Evolutionary conservation across 257 asterid genomes (phyloP).

Genomic region (Eucommia ulmoides): DNA sequence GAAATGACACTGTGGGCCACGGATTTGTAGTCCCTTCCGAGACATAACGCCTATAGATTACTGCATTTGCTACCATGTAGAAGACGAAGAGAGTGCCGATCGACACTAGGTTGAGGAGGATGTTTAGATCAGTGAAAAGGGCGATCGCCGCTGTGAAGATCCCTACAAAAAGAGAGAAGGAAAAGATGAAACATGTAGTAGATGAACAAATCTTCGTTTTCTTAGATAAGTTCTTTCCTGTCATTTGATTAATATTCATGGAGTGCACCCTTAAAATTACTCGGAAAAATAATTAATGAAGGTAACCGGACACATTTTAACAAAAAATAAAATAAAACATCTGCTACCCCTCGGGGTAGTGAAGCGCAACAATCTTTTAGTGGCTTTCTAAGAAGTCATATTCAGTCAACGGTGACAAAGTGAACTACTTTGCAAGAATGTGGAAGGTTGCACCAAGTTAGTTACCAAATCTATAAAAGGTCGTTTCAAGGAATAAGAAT

Average conservation of each 20-base stretch:
- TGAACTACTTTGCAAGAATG: neutral
- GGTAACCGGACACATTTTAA: no score
- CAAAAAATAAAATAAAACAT: no score
- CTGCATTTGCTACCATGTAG: conserved; percentile 92
- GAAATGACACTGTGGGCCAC: conserved; percentile 62
- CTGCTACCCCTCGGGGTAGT: no score
- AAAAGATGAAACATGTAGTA: no score
- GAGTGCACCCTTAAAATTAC: no score
- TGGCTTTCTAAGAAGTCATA: neutral
- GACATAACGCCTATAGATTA: conserved; percentile 75
- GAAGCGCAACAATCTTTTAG: neutral
- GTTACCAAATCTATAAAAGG: neutral
- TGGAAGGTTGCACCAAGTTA: neutral
- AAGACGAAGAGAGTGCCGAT: conserved; percentile 87
- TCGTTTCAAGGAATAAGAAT: neutral
- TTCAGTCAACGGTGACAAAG: neutral
- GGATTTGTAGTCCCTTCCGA: conserved; percentile 46
- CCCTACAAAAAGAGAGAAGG: conserved; percentile 45
- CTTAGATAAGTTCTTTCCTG: no score
- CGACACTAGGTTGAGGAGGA: conserved; percentile 57
- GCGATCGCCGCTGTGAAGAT: conserved; percentile 78
- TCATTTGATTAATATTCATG: no score
- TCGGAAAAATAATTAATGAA: no score
- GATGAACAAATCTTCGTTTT: no score
- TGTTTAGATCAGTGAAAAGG: conserved; percentile 58